Evolutionary conservation across 2,329 filamentous ascomycete genomes (phyloP).

Genomic region (Penicillium verrucosum): DNA sequence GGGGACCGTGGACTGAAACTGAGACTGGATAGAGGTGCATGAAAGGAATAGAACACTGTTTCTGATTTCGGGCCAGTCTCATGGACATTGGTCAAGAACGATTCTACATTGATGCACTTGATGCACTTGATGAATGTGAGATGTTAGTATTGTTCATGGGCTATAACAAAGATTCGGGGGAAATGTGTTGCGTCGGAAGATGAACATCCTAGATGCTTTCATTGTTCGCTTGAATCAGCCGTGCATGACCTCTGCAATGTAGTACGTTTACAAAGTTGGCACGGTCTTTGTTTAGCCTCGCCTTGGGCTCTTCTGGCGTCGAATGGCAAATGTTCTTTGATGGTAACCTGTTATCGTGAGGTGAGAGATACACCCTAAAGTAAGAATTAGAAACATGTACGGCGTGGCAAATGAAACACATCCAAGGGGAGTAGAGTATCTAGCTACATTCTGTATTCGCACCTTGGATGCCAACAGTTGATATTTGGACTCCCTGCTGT

Average conservation of each 20-base stretch:
- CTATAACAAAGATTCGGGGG: not conserved
- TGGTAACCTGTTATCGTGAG: not conserved
- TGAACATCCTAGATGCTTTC: not conserved
- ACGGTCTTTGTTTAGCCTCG: not conserved
- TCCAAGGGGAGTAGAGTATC: not conserved
- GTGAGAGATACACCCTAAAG: not conserved
- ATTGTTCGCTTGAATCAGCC: not conserved
- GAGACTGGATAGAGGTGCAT: not conserved
- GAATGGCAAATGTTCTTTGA: not conserved
- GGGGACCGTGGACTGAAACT: not conserved
- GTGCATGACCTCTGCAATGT: not conserved
- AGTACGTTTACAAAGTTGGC: not conserved
- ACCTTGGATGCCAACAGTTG: not conserved
- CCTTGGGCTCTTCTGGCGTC: not conserved
- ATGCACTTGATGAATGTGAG: not conserved
- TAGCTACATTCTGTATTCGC: not conserved
- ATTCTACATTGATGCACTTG: not conserved
- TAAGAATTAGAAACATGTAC: not conserved
- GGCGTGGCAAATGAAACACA: not conserved
- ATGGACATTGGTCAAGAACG: not conserved
- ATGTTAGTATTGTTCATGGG: constrained; percentile 4
- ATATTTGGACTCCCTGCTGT: not conserved
- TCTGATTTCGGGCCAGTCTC: not conserved
- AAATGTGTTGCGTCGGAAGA: no score
- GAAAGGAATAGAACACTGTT: not conserved